Percentiles rank a stretch among this genome's conserved stretches.
Evolutionary conservation across 2,329 filamentous ascomycete species (phyloP).

Genomic region (Alternaria incomplexa): DNA sequence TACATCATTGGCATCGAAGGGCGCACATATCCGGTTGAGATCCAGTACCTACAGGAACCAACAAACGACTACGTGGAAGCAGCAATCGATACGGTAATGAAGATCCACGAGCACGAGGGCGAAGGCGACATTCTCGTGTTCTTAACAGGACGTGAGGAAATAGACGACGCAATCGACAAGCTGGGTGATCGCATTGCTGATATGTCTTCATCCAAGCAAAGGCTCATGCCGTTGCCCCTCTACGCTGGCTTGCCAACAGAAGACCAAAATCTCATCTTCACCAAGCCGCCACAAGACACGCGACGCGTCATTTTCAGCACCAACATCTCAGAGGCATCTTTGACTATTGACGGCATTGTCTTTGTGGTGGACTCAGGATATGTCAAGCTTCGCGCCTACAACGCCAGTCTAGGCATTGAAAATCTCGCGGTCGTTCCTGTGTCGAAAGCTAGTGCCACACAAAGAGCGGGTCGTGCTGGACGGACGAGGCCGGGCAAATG

Average conservation of each 20-base stretch:
- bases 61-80: conserved; percentile 86
- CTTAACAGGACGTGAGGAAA: conserved; percentile 90
- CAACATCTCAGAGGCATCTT: conserved; percentile 94
- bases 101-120: conserved; percentile 81
- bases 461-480: conserved; percentile 87
- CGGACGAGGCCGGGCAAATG: conserved; percentile 92
- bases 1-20: conserved; percentile 85
- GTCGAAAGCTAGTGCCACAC: conserved; percentile 91
- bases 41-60: conserved; percentile 78
- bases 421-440: conserved; percentile 80
- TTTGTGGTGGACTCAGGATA: conserved; percentile 92
- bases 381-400: conserved; percentile 86
- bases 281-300: conserved; percentile 78
- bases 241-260: conserved; percentile 90
- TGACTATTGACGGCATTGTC: conserved; percentile 89
- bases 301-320: conserved; percentile 93
- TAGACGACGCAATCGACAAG: conserved; percentile 79
- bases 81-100: conserved; percentile 81
- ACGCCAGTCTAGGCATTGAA: conserved; percentile 85
- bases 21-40: conserved; percentile 85
- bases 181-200: conserved; percentile 74
- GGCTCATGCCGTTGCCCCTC: conserved; percentile 75
- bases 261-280: conserved; percentile 94
- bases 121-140: conserved; percentile 91
- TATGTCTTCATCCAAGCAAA: conserved; percentile 64